Percentiles rank a stretch among this genome's conserved stretches.
These are phyloP conservation scores for Cladophialophora chaetospira DNA, from an alignment of 2,329 filamentous ascomycete genomes.

Conservation along the genomic window DNA sequence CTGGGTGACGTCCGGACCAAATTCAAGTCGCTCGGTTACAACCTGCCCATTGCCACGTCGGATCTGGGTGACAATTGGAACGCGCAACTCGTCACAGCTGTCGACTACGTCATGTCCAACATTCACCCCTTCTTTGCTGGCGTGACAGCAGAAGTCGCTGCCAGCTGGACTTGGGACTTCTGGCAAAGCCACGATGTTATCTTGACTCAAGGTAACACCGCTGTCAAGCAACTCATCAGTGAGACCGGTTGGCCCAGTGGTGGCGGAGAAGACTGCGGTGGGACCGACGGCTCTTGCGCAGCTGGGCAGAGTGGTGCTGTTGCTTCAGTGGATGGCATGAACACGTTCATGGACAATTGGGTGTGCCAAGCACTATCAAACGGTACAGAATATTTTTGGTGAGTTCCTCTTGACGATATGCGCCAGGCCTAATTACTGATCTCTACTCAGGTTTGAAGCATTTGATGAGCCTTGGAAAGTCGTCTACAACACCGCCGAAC, in stretches of 20 bases:
- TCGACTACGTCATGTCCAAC: slow-evolving; percentile 93
- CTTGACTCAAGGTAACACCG: slow-evolving; percentile 61
- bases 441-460: slow-evolving; percentile 70
- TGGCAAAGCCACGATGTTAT: slow-evolving; percentile 70
- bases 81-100: slow-evolving; percentile 63
- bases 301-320: slow-evolving; percentile 64
- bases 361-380: slow-evolving; percentile 78
- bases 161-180: slow-evolving; percentile 80
- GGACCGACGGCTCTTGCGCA: slow-evolving; percentile 56
- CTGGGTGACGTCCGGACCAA: slow-evolving; percentile 72
- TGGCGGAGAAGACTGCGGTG: slow-evolving; percentile 77
- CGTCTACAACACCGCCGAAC: slow-evolving; percentile 64
- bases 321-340: slow-evolving; percentile 77
- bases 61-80: slow-evolving; percentile 91
- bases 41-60: slow-evolving; percentile 79
- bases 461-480: slow-evolving; percentile 98
- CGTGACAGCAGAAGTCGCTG: slow-evolving; percentile 66
- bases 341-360: slow-evolving; percentile 82
- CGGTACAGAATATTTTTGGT: slow-evolving; percentile 92
- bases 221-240: slow-evolving; percentile 74
- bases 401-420: slow-evolving; percentile 36
- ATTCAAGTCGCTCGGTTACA: slow-evolving; percentile 65
- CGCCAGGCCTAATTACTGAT: too few relatives aligned
- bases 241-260: slow-evolving; percentile 89
- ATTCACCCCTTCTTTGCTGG: slow-evolving; percentile 96